Conservation (phyloP, 768 basidiomycete genomes). For the Xerocomus brunneocitrinus region DNA sequence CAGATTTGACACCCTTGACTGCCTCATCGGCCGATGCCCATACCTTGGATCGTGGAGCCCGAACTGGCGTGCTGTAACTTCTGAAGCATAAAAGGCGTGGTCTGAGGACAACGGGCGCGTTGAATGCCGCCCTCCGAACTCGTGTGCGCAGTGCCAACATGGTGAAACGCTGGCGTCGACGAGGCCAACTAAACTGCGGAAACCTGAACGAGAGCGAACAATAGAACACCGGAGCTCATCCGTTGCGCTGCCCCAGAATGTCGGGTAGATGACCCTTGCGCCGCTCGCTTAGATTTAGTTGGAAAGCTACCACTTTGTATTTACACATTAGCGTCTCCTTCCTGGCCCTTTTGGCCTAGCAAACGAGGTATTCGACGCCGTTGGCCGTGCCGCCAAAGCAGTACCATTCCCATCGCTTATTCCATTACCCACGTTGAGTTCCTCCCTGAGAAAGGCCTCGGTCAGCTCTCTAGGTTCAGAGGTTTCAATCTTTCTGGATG, state of each 20-base stretch:
- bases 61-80: slow-evolving; percentile 24
- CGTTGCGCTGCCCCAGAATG: slow-evolving; percentile 2
- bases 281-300: too few relatives aligned
- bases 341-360: slow-evolving; percentile 67
- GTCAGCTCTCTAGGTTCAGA: slow-evolving; percentile 73
- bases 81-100: slow-evolving; percentile 15
- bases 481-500: slow-evolving; percentile 72
- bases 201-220: neutral
- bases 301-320: neutral
- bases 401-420: slow-evolving; percentile 4
- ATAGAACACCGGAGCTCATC: slow-evolving; percentile 22
- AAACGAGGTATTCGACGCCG: slow-evolving; percentile 44
- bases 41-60: slow-evolving; percentile 53
- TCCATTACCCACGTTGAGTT: slow-evolving; percentile 41
- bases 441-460: slow-evolving; percentile 54
- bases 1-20: slow-evolving; percentile 75
- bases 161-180: slow-evolving; percentile 1
- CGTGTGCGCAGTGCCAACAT: slow-evolving; percentile 20
- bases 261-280: too few relatives aligned
- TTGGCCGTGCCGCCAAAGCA: slow-evolving; percentile 13
- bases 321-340: slow-evolving; percentile 39
- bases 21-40: slow-evolving; percentile 82
- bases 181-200: neutral
- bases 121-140: slow-evolving; percentile 11
- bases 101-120: slow-evolving; percentile 14